These are phyloP conservation scores for Ogataea philodendri DNA, from an alignment of 805 yeast genomes.

Conservation along the genomic window DNA sequence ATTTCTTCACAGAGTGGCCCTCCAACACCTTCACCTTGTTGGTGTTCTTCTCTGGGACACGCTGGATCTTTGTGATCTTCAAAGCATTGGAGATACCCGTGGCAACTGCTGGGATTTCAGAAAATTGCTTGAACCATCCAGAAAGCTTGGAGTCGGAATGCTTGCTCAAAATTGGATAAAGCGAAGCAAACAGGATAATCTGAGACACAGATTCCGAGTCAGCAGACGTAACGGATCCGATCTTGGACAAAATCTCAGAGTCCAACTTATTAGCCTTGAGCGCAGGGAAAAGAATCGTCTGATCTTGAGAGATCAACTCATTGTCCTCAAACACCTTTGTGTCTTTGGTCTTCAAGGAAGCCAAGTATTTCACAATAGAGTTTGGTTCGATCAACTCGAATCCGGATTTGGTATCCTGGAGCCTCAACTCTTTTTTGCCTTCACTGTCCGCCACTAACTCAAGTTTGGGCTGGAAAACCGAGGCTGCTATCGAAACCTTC, in stretches of 20 bases:
- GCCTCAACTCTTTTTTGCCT: slow-evolving; percentile 19
- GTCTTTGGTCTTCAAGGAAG: slow-evolving; percentile 29
- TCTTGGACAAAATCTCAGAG: slow-evolving; percentile 8
- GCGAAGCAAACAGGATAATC: slow-evolving; percentile 57
- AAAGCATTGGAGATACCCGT: slow-evolving; percentile 47
- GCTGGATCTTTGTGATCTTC: slow-evolving; percentile 43
- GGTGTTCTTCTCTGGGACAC: slow-evolving; percentile 42
- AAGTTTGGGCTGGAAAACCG: slow-evolving; percentile 31
- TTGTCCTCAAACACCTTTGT: slow-evolving; percentile 19
- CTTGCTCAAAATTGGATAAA: slow-evolving; percentile 43
- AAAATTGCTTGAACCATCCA: slow-evolving; percentile 44
- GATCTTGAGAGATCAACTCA: slow-evolving; percentile 40
- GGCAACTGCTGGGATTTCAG: slow-evolving; percentile 38
- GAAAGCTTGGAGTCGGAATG: slow-evolving; percentile 15
- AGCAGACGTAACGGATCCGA: slow-evolving; percentile 23
- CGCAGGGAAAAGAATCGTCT: slow-evolving; percentile 41
- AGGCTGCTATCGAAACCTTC: slow-evolving; percentile 44
- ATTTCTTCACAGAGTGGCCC: slow-evolving; percentile 17
- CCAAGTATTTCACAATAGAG: slow-evolving; percentile 64
- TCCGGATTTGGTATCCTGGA: slow-evolving; percentile 36
- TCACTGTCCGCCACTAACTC: slow-evolving; percentile 27
- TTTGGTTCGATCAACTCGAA: slow-evolving; percentile 62
- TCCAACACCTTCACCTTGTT: slow-evolving; percentile 31
- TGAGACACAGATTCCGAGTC: slow-evolving; percentile 46
- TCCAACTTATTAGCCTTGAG: slow-evolving; percentile 37